Base-by-base conservation (phyloP, 192 early-diverging fungal genomes). In the Backusella liffmaniae region DNA sequence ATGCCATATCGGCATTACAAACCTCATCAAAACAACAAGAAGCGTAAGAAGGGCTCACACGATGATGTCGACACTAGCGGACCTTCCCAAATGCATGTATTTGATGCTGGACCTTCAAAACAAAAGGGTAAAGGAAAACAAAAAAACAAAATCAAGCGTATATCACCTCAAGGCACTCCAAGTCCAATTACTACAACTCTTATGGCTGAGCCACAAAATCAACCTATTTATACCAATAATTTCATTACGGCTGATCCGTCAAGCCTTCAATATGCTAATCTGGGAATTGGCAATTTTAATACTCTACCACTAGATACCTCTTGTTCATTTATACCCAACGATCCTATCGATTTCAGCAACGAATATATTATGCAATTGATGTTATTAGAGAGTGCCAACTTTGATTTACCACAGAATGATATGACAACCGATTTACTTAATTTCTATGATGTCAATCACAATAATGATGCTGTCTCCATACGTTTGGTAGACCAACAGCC, bases 21-120 rank as follows among this genome's bases (percentile, higher is more conserved):
- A 62, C 56, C 56, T 13, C 56, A 13, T 1, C 56, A 62, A 62
- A 62, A 12, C 56, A 29, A 29, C 12, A 62, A 62, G 29, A 62
- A 62, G 10, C 56, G 56, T 8, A 62, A 62, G 10, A 62, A 62
- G 12, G 26, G 56, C 4, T 62, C 56, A 26, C 21, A 62, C 0
- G 56, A 62, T 29, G 26, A 62, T 29, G 10, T 62, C 12, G 56
- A 62, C 23, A 29, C 10, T 12, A 62, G 56, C 3, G 56, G 56
- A 26, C 56, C 56, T 62, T 62, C 56, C 56, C 56, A 62, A 8
- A 62, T 62, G 56, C 56, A 62, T 62, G 56, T 62, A 62, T 62
- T 62, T 62, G 23, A 62, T 62, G 56, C 56, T 26, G 56, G 56
- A 13, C 56, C 56, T 62, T 62, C 56, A 62, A 62, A 62, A 12